Percentiles rank a stretch among this genome's conserved stretches.
These are phyloP conservation scores for Biancaea sappan DNA, from an alignment of 306 rosid genomes.

Conservation along the genomic window DNA sequence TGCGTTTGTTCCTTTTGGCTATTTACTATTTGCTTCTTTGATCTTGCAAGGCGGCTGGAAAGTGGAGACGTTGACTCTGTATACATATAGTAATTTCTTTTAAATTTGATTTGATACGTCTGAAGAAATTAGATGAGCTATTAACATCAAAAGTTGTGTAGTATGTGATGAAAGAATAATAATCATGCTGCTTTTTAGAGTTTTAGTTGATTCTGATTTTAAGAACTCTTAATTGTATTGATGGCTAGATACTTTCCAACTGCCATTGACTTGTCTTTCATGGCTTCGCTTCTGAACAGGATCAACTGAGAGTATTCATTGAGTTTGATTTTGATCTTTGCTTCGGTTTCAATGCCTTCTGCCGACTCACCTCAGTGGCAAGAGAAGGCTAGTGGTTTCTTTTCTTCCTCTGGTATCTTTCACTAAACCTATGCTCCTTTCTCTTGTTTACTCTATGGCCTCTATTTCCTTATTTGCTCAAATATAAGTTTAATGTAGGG, in stretches of 20 bases:
- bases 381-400: constrained; percentile 84
- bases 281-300: constrained; percentile 41
- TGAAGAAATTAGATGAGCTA: constrained; percentile 18
- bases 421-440: background rate
- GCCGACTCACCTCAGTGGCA: constrained; percentile 78
- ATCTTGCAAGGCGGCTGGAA: background rate
- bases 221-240: constrained; percentile 1
- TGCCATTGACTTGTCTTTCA: constrained; percentile 12
- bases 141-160: constrained; percentile 4
- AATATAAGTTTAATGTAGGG: constrained; percentile 53
- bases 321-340: constrained; percentile 39
- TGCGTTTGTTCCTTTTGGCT: background rate
- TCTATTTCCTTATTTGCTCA: constrained; percentile 20
- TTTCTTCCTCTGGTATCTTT: constrained; percentile 80
- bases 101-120: constrained; percentile 12
- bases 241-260: constrained; percentile 20
- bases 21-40: background rate
- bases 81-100: background rate
- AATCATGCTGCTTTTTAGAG: background rate
- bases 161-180: background rate
- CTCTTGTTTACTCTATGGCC: constrained; percentile 12
- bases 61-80: background rate
- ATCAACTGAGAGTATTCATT: constrained; percentile 29
- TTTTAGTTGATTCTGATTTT: background rate
- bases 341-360: constrained; percentile 73